Base-by-base conservation (phyloP, 192 early-diverging fungal genomes). In the Dimargaris cristalligena region DNA sequence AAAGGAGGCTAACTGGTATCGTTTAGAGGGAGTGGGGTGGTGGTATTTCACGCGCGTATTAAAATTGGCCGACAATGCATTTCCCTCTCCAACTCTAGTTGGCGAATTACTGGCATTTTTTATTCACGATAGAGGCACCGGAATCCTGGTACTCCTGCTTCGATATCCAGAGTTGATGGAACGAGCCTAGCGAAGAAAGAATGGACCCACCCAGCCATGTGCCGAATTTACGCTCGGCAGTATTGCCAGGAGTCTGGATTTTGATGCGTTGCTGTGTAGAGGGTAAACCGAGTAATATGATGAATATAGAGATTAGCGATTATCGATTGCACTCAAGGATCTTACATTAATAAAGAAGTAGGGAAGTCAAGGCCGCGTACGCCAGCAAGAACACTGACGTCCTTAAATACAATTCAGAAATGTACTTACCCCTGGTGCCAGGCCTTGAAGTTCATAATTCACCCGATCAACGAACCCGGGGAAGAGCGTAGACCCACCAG, bases 121-220 rank as follows among this genome's bases (percentile, higher is more conserved):
- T 92, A 67, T 94, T 92, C 6, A 97, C 85, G 61, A 87, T 83
- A 14, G 74, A 72, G 31, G 84, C 77, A 47, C 89, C 89, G 34
- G 78, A 74, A 65, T 99, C 96, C 33, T 90, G 84, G 65, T 95
- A 99, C 70, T 99, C 92, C 25, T 89, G 77, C 62, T 86, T 87
- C 29, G 92, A 95, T 11, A 99, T 86, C 96, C 96, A 99, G 54
- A 99, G 76, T 73, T 96, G 96, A 65, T 96, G 93, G 79, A 99
- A 99, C 0, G 91, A 92, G 60, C 92, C 91, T 59, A 99, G 65
- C 2, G 91, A 94, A 1, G 90, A 84, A 52, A 99, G 71, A 44
- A 99, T 91, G 0, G 94, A 97, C 4, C 94, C 94, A 47, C 96
- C 96, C 33, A 96, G 80, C 96, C 96, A 99, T 30, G 89, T 77